Conservation (phyloP, 805 yeast species). For the Metschnikowia baotianmanensis region DNA sequence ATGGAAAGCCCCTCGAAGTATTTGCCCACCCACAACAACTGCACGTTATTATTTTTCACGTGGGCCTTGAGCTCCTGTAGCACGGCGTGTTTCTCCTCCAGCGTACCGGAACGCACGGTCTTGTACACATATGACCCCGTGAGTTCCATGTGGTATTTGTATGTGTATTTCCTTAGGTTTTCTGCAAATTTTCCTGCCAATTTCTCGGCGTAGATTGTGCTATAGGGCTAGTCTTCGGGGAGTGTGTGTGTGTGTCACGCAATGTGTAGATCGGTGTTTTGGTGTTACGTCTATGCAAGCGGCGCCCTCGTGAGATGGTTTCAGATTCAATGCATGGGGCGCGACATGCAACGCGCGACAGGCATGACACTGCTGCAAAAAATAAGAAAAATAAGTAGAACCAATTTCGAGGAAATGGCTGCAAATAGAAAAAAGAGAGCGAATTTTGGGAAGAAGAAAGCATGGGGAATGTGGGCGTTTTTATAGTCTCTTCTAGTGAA, state of each 20-base stretch:
- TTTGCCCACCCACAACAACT: conserved; percentile 45
- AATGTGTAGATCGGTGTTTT: conserved; percentile 5
- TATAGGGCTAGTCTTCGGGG: no score
- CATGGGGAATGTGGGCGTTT: neutral
- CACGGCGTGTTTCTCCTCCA: conserved; percentile 17
- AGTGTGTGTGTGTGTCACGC: no score
- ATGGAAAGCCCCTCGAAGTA: conserved; percentile 50
- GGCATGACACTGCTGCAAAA: neutral
- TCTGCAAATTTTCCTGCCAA: neutral
- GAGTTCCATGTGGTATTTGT: conserved; percentile 12
- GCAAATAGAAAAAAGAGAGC: neutral
- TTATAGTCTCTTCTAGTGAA: neutral
- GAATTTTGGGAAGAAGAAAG: no score
- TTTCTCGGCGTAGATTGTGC: neutral
- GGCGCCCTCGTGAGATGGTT: conserved; percentile 2
- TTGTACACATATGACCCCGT: conserved; percentile 16
- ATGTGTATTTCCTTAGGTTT: neutral
- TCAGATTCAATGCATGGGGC: neutral
- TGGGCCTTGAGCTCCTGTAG: conserved; percentile 46
- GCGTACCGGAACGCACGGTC: conserved; percentile 12
- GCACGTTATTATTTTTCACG: conserved; percentile 55
- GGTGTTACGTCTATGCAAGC: conserved; percentile 6
- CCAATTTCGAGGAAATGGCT: neutral
- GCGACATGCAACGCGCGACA: conserved; percentile 4
- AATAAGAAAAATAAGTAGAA: neutral